Base-by-base conservation (phyloP, 1,284 basidiomycete genomes). In the Xanthoconium separans region DNA sequence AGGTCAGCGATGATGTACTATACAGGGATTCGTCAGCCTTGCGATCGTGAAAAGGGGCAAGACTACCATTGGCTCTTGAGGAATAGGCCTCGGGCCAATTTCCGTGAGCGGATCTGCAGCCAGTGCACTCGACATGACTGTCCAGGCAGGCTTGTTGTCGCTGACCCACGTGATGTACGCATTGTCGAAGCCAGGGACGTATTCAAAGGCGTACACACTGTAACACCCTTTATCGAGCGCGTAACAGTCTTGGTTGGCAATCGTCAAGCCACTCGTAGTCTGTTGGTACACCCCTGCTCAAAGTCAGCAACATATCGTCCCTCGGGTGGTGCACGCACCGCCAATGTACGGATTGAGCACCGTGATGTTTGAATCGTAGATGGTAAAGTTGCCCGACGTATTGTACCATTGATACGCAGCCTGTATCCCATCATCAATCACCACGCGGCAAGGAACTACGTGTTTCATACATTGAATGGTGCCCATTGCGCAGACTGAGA, bases 121-220 rank as follows among this genome's bases (percentile, higher is more conserved):
- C 16, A 82, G 43, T 9, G 75, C 74, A 13, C 61, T 65, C 5
- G 73, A 70, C 22, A 65, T 66, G 57, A 81, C 65, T 10, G 76
- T 81, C 80, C 80, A 83, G 36, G 71, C 72, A 12, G 68, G 65
- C 53, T 73, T 68, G 53, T 69, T 73, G 31, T 73, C 65, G 48
- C 67, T 70, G 55, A 73, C 65, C 82, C 82, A 83, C n/a, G 75
- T 76, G 30, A 82, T 73, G 60, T 78, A 80, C 4, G 73, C 77
- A 29, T 76, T 70, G 47, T 72, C 66, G 30, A 72, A 73, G 12
- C 69, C 71, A 15, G 69, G 70, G 31, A 60, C 59, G 40, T 70
- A 70, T 55, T 70, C 71, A 33, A 73, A 72, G 12, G 66, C 69
- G 24, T 70, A 70, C 33, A 70, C 57, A 55, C 71, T 72, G 20